phyloP scores from a whole-genome alignment of 2,329 filamentous ascomycete species.

The Canariomyces notabilis region DNA sequence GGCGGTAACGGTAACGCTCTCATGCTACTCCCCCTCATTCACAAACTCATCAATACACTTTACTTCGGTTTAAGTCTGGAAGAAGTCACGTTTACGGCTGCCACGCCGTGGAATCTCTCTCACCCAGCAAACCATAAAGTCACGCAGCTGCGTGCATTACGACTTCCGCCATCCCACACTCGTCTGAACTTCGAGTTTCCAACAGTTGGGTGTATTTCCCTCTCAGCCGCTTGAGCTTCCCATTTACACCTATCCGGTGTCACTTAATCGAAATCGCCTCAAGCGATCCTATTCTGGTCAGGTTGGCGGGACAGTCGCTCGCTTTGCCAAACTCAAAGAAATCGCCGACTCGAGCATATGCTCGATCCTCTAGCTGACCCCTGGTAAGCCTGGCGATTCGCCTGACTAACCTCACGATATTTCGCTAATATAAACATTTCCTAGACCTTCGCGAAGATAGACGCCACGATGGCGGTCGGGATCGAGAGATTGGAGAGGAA shows the following conservation, averaged over 20 bases:
- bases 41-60: not conserved
- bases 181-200: conserved; percentile 2
- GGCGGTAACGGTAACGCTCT: no score
- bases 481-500: conserved; percentile 48
- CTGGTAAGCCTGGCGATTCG: not conserved
- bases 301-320: no score
- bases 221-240: not conserved
- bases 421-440: not conserved
- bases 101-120: conserved; percentile 1
- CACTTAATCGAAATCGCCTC: not conserved
- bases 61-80: no score
- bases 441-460: not conserved
- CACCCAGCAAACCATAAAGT: conserved; percentile 10
- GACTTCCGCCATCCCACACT: not conserved
- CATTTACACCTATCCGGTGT: not conserved
- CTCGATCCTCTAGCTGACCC: not conserved
- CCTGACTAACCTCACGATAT: not conserved
- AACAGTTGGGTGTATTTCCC: not conserved
- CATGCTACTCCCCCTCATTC: not conserved
- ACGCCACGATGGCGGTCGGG: conserved; percentile 44
- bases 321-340: not conserved
- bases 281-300: not conserved
- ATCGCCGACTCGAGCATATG: not conserved
- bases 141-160: no score
- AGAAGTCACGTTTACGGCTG: no score